Base-by-base conservation (phyloP, 2,329 filamentous ascomycete genomes). In the Aspergillus sp. region DNA sequence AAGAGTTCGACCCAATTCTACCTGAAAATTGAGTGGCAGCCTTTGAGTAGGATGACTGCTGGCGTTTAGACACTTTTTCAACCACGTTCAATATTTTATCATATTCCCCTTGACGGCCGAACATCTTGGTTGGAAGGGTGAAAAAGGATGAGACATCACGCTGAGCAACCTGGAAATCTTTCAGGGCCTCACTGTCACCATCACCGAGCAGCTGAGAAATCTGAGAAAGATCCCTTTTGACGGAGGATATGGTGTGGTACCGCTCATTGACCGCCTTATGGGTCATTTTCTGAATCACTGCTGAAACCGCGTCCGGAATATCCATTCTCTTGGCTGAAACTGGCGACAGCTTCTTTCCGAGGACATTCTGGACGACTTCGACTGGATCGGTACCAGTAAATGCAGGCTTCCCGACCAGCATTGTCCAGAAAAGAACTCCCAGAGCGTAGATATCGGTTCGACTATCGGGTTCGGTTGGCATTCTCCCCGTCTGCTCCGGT, bases 391-490 rank as follows among this genome's bases (percentile, higher is more conserved):
- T 83, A 9, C 91, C 93, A 37, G 89, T 87, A 64, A 95, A 96
- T 0, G 91, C 89, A 3, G 90, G 85, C 66, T 88, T 85, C 27
- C 92, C 91, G 2, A 90, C 90, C 46, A 96, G 79, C 68, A 96
- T 84, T 8, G 85, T 90, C 89, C 91, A 97, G 72, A 97, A 93
- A 1, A 97, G 75, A 40, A 97, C 87, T 4, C 93, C 93, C 1
- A 97, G 79, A 0, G 91, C 93, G 77, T 97, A 97, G 33, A 97
- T 96, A 73, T 98, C 93, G 15, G 93, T 97, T 41, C 93, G 85
- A 44, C 85, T 90, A 74, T 97, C 93, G 1, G 93, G 93, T 72
- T 97, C 93, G 3, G 90, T 91, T 3, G 92, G 90, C 84, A 97
- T 89, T 19, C 93, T 87, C 14, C 93, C 93, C 2, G 93, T 97